A percentile compares a stretch with the other conserved stretches of the same genome.
These are phyloP conservation scores for Acanthamoeba culbertsoni DNA, from an alignment of 208 protist genomes.

Conservation along the genomic window DNA sequence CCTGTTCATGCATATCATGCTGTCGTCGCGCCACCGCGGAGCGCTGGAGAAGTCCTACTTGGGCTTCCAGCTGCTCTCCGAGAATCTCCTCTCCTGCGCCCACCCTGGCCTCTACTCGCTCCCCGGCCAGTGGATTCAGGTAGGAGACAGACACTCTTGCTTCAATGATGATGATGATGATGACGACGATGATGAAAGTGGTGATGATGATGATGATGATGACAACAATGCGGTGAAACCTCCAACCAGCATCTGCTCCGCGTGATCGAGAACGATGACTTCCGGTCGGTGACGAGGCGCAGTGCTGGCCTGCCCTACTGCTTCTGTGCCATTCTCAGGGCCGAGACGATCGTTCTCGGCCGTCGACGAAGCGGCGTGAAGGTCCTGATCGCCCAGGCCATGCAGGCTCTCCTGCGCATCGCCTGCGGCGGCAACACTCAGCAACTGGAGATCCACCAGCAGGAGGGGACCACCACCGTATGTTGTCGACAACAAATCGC, in stretches of 20 bases:
- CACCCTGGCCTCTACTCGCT: background rate
- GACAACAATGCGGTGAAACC: no score
- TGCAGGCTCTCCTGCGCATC: background rate
- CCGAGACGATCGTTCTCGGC: constrained; percentile 17
- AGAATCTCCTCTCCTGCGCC: constrained; percentile 32
- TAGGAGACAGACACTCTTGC: background rate
- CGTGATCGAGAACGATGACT: background rate
- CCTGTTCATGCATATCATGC: constrained; percentile 28
- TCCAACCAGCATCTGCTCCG: background rate
- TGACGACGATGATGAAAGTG: no score
- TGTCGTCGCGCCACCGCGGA: background rate
- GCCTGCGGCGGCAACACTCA: background rate
- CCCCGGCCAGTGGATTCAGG: background rate
- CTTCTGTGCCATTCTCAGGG: constrained; percentile 12
- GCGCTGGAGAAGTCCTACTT: constrained; percentile 34
- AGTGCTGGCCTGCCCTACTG: constrained; percentile 18
- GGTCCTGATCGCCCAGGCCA: background rate
- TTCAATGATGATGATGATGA: no score
- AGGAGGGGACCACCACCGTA: background rate
- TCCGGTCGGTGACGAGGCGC: background rate
- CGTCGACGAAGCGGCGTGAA: background rate
- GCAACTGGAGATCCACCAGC: background rate
- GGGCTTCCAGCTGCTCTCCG: constrained; percentile 15
- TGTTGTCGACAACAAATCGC: no score
- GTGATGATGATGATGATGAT: no score